Conservation (phyloP, 2,329 filamentous ascomycete species). For the Colletotrichum liriopes region DNA sequence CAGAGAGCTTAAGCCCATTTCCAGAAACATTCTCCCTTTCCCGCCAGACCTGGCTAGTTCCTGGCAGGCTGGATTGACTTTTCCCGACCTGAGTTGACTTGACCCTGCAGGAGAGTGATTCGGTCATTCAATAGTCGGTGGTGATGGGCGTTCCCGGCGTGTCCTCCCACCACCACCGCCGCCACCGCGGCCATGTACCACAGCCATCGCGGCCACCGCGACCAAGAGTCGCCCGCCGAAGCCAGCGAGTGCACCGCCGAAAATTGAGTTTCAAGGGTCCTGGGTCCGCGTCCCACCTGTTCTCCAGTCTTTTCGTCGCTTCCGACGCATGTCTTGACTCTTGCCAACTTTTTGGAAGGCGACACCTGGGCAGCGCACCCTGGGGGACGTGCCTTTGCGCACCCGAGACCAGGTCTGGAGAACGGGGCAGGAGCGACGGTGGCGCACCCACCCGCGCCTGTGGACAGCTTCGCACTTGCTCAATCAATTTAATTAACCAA, state of each 20-base stretch:
- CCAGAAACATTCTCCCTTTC: conserved; percentile 36
- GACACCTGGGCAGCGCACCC: not conserved
- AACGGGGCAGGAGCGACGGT: not conserved
- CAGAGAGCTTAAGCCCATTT: conserved; percentile 8
- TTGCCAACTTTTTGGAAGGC: conserved; percentile 23
- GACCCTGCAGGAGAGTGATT: too few species aligned
- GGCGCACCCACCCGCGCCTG: not conserved
- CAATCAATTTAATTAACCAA: not conserved
- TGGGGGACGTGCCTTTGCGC: too few species aligned
- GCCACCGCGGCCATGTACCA: too few species aligned
- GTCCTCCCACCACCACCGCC: not conserved
- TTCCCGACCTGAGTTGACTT: not conserved
- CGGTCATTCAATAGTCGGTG: too few species aligned
- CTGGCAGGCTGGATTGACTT: not conserved
- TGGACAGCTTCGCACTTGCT: not conserved
- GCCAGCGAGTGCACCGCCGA: conserved; percentile 5
- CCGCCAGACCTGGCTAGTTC: not conserved
- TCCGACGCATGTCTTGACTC: conserved; percentile 40
- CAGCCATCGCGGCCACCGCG: not conserved
- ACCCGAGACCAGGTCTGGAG: not conserved
- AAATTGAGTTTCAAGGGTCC: conserved; percentile 43
- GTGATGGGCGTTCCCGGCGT: too few species aligned
- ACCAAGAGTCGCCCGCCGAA: not conserved
- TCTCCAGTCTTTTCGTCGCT: conserved; percentile 29
- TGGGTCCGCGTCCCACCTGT: conserved; percentile 36